Conservation (phyloP, 2,329 filamentous ascomycete species). For the Rugonectria rugulosa region DNA sequence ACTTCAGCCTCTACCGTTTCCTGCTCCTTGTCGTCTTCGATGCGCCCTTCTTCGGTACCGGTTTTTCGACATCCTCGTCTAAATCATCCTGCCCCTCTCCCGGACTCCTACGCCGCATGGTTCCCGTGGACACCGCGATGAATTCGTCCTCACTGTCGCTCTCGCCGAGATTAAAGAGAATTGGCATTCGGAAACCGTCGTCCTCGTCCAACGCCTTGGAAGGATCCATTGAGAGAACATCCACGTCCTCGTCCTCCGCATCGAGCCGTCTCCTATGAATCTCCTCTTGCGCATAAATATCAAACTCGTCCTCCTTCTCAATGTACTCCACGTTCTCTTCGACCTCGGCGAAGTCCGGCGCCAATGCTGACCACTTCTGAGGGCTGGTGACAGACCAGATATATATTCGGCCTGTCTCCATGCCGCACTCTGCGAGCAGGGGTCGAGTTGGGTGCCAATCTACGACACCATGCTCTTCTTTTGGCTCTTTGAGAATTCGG, state of each 20-base stretch:
- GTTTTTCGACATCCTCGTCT: slow-evolving; percentile 58
- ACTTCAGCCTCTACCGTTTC: slow-evolving; percentile 37
- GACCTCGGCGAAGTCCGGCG: slow-evolving; percentile 95
- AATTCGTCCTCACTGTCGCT: slow-evolving; percentile 96
- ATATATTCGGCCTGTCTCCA: slow-evolving; percentile 93
- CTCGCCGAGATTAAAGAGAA: slow-evolving; percentile 90
- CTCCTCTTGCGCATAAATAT: slow-evolving; percentile 95
- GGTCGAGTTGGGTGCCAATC: slow-evolving; percentile 95
- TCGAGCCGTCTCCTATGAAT: slow-evolving; percentile 90
- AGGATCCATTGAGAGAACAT: slow-evolving; percentile 81
- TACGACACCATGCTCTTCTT: slow-evolving; percentile 94
- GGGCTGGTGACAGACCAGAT: slow-evolving; percentile 96
- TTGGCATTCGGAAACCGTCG: slow-evolving; percentile 85
- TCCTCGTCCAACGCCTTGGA: slow-evolving; percentile 67
- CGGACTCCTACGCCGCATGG: slow-evolving; percentile 85
- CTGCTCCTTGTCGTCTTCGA: slow-evolving; percentile 50
- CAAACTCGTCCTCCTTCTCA: slow-evolving; percentile 96
- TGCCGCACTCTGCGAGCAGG: slow-evolving; percentile 86
- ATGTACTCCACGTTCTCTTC: slow-evolving; percentile 98
- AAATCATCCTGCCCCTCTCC: slow-evolving; percentile 72
- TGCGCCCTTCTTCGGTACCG: slow-evolving; percentile 48
- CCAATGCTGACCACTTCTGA: slow-evolving; percentile 96
- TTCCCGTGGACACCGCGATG: slow-evolving; percentile 73
- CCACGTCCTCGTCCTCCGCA: slow-evolving; percentile 90
- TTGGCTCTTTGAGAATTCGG: slow-evolving; percentile 95